Percentiles rank a stretch among this genome's conserved stretches.
These are phyloP conservation scores for Diophrys sp. DNA, from an alignment of 73 alveolate species.

Conservation along the genomic window DNA sequence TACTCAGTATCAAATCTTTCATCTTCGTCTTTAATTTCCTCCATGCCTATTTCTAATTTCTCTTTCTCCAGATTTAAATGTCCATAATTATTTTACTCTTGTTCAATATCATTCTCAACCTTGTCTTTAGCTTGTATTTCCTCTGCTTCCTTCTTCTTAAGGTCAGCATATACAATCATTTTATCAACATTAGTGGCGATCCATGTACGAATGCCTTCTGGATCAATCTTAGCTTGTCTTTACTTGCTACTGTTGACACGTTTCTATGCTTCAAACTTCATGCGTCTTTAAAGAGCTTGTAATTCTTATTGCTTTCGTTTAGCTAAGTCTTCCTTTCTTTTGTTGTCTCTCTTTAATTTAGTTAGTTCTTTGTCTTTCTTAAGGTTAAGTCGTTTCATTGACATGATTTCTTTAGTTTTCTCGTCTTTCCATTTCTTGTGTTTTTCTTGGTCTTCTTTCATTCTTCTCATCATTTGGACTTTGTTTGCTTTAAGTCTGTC, in stretches of 20 bases:
- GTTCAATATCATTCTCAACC: constrained; percentile 53
- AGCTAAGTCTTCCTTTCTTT: no score
- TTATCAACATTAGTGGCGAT: constrained; percentile 36
- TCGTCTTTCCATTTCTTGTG: constrained; percentile 60
- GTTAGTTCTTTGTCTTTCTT: no score
- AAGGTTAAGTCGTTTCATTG: constrained; percentile 42
- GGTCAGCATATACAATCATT: constrained; percentile 33
- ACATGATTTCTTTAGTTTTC: constrained; percentile 52
- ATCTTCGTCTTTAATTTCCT: constrained; percentile 16
- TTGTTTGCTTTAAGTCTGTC: no score
- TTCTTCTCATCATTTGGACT: constrained; percentile 54
- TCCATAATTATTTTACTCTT: constrained; percentile 36
- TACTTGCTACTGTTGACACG: background rate
- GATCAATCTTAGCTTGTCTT: constrained; percentile 19
- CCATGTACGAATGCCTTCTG: constrained; percentile 28
- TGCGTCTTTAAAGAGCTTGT: constrained; percentile 25
- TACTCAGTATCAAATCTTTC: constrained; percentile 25
- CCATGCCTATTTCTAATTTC: constrained; percentile 29
- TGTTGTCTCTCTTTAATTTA: constrained; percentile 42
- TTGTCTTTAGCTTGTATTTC: constrained; percentile 7
- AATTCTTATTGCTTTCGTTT: constrained; percentile 14
- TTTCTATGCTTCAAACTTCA: constrained; percentile 1
- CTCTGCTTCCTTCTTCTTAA: constrained; percentile 22
- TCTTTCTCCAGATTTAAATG: constrained; percentile 31
- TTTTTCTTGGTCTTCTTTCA: constrained; percentile 66